Evolutionary conservation across 805 yeast species (phyloP).

Genomic region (Cyberlindnera bimundalis): DNA sequence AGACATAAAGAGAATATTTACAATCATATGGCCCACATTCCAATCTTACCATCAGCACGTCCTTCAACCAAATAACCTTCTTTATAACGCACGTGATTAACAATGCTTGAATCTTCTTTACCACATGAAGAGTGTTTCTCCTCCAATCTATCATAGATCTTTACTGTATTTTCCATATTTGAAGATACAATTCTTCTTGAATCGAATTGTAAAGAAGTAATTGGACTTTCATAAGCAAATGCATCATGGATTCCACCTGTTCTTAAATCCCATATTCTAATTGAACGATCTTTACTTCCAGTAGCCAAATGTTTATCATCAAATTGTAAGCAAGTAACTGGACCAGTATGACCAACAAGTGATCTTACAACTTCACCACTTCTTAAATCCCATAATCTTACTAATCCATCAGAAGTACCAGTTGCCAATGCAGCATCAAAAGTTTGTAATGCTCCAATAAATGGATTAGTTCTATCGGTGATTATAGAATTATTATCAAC

Average conservation of each 20-base stretch:
- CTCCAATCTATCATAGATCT: slow-evolving; percentile 54
- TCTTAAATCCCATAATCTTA: slow-evolving; percentile 73
- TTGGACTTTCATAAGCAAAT: slow-evolving; percentile 56
- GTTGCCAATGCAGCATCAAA: slow-evolving; percentile 76
- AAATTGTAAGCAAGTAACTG: slow-evolving; percentile 65
- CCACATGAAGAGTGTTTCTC: slow-evolving; percentile 53
- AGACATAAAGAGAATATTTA: no score
- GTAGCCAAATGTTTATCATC: slow-evolving; percentile 63
- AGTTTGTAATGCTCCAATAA: slow-evolving; percentile 66
- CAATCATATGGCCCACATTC: slow-evolving; percentile 56
- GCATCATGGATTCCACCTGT: slow-evolving; percentile 61
- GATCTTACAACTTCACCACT: slow-evolving; percentile 62
- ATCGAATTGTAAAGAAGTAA: slow-evolving; percentile 58
- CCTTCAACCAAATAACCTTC: slow-evolving; percentile 71
- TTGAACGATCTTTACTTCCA: slow-evolving; percentile 59
- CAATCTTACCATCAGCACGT: slow-evolving; percentile 53
- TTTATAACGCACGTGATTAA: slow-evolving; percentile 46
- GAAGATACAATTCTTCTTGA: slow-evolving; percentile 51
- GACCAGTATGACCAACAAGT: slow-evolving; percentile 64
- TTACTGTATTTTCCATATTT: slow-evolving; percentile 45
- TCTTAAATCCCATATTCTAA: slow-evolving; percentile 71
- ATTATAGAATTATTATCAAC: slow-evolving; percentile 10
- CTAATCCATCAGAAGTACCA: slow-evolving; percentile 74
- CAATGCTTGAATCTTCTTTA: slow-evolving; percentile 28
- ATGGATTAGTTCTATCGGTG: slow-evolving; percentile 32